Conservation (phyloP, 176 grass and related monocot species). For the Raddia guianensis region DNA sequence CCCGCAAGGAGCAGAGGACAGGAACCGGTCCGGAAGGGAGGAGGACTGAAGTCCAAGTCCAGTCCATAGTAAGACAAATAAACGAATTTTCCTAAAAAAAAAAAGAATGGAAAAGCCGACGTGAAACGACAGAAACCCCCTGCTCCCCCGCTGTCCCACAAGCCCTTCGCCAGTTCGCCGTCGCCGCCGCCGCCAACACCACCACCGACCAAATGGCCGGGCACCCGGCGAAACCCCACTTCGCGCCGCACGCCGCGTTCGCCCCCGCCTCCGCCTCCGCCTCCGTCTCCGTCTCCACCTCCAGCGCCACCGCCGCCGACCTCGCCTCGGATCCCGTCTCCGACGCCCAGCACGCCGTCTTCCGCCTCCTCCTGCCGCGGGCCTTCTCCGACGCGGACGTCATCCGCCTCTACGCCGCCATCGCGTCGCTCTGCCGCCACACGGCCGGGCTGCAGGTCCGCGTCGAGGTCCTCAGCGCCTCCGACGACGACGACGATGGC, state of each 20-base stretch:
- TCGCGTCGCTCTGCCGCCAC: conserved; percentile 41
- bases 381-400: conserved; percentile 46
- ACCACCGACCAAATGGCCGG: conserved; percentile 29
- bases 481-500: background rate
- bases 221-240: background rate
- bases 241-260: conserved; percentile 35
- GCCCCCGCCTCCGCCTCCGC: background rate
- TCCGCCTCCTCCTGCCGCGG: conserved; percentile 49
- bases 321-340: too few relatives aligned
- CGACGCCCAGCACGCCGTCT: background rate
- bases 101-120: too few relatives aligned
- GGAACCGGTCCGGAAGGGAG: too few relatives aligned
- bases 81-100: too few relatives aligned
- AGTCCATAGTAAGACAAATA: too few relatives aligned
- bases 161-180: background rate
- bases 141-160: background rate
- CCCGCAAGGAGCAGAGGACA: too few relatives aligned
- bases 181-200: background rate
- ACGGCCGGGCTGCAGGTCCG: conserved; percentile 34
- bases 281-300: background rate
- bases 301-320: background rate
- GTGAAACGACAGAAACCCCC: conserved; percentile 31
- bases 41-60: too few relatives aligned
- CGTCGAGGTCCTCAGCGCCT: conserved; percentile 33
- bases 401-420: conserved; percentile 51